Conservation (phyloP, 1,284 basidiomycete genomes). For the Melampsora medusae region DNA sequence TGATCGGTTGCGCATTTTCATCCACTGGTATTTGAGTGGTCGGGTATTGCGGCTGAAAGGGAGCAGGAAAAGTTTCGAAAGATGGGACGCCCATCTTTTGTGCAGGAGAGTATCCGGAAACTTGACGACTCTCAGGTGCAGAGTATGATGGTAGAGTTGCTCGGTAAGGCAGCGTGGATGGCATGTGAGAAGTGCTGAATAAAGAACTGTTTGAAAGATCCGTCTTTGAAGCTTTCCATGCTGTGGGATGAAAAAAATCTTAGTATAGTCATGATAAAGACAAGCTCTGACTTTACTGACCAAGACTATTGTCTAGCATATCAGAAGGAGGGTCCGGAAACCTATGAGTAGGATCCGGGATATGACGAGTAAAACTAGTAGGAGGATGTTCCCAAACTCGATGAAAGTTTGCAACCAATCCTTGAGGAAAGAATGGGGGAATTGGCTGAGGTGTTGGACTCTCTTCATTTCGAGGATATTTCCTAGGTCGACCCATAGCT, state of each 20-base stretch:
- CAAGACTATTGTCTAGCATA: no score
- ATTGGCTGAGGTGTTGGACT: constrained; percentile 4
- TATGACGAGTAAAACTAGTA: neutral
- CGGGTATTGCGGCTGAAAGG: neutral
- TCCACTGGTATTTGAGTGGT: neutral
- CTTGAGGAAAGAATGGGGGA: neutral
- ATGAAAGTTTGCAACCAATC: constrained; percentile 10
- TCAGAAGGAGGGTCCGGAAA: neutral
- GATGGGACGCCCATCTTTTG: neutral
- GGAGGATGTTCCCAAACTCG: constrained; percentile 10
- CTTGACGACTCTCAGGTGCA: neutral
- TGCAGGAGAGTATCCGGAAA: neutral
- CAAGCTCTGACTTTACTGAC: no score
- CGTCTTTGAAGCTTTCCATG: neutral
- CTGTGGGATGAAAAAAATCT: neutral
- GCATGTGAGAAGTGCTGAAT: neutral
- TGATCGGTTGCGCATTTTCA: neutral
- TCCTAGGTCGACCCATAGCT: constrained; percentile 40
- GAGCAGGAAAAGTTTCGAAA: neutral
- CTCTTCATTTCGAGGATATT: constrained; percentile 30
- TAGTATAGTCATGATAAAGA: no score
- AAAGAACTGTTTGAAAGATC: constrained; percentile 8
- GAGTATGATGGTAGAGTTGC: neutral
- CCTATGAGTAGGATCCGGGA: neutral
- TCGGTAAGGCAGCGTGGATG: neutral